Evolutionary conservation across 352 stramenopile species (phyloP), one percentile per base, ranked within the genome.

Genomic region (Phytophthora quininea): DNA sequence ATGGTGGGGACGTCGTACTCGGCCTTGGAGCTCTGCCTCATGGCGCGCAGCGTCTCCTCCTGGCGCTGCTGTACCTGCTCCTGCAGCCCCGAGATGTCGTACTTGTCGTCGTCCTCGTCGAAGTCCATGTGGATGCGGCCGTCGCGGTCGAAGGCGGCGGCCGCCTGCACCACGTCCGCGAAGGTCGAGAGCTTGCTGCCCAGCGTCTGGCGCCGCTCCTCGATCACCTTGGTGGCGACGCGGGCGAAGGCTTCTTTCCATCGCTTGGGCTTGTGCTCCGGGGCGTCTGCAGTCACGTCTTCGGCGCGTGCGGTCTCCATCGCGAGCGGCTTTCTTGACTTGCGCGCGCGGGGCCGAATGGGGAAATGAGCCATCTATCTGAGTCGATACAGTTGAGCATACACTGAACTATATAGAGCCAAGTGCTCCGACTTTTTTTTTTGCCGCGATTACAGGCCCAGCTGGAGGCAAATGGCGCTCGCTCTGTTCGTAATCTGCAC

Each of bases 51-150:
- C 5, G 63, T 68, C 50, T 74, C 46, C 29, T 73, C 58, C 51
- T 81, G 46, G 30, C 50, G 52, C 12, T 55, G n/a, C 32, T 67
- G 67, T 11, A 57, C 62, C 32, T 76, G 70, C 31, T 74, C 61
- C 24, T 74, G 74, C n/a, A 86, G 50, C 27, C 24, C 47, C 1
- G 58, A 73, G 40, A 87, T 79, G 46, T 86, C 72, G 63, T 86
- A 79, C 11, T 73, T 64, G 5, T 76, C 69, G 37, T 88, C 77
- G 35, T 84, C 71, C 8, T 76, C 66, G 37, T 74, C 73, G 19
- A 90, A 83, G 42, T 84, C 64, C 56, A 90, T 73, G 55, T 68
- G 55, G 54, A 90, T 90, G 56, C 67, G 81, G 19, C 81, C 81
- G 12, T 81, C 46, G 12, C 58, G 38, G 65, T 88, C 78, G 58